These are phyloP conservation scores for Trichoderma sp. DNA, from an alignment of 2,329 filamentous ascomycete species.

Conservation along the genomic window DNA sequence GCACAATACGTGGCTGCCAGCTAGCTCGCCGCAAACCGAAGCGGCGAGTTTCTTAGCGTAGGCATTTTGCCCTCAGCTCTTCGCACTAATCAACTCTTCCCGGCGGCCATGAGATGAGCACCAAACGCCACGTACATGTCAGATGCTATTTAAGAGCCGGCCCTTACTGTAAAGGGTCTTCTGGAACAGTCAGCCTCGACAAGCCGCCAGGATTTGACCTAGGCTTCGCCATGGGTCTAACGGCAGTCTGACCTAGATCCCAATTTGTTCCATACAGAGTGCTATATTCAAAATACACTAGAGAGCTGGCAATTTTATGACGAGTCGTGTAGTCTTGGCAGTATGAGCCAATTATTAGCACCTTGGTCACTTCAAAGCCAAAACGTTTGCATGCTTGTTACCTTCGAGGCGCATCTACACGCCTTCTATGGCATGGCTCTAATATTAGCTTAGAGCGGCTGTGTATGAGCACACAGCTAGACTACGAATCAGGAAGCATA, in stretches of 20 bases:
- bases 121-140: slow-evolving; percentile 14
- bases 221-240: slow-evolving; percentile 2
- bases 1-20: neutral
- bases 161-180: neutral
- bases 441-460: neutral
- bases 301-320: neutral
- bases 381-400: neutral
- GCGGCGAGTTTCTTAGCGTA: slow-evolving; percentile 17
- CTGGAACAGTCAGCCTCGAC: neutral
- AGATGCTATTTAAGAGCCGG: slow-evolving; percentile 9
- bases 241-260: neutral
- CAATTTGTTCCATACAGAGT: neutral
- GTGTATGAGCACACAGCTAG: neutral
- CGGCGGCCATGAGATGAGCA: slow-evolving; percentile 1
- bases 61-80: slow-evolving; percentile 14
- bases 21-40: slow-evolving; percentile 1
- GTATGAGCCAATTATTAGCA: neutral
- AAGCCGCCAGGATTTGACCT: neutral
- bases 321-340: neutral
- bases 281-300: neutral
- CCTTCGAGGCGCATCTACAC: neutral
- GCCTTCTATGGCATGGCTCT: neutral
- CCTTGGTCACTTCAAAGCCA: neutral
- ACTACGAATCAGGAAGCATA: neutral
- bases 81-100: slow-evolving; percentile 6